phyloP scores from a whole-genome alignment of 768 basidiomycete genomes.

The Termitomyces sp. region DNA sequence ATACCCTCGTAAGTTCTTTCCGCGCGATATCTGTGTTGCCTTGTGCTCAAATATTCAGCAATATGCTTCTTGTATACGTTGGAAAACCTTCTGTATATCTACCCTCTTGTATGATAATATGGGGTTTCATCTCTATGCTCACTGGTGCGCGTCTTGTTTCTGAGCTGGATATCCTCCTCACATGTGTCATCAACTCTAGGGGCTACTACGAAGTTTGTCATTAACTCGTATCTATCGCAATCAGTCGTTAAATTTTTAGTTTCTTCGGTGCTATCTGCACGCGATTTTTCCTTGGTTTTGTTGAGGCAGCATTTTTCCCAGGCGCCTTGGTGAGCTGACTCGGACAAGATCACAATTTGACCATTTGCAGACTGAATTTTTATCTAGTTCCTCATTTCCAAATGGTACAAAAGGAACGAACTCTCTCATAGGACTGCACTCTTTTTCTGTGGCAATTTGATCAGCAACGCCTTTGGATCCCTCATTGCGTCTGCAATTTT shows the following conservation, averaged over 20 bases:
- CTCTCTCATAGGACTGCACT: slow-evolving; percentile 71
- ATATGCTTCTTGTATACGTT: slow-evolving; percentile 71
- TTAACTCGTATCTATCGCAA: not conserved
- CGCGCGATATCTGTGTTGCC: not conserved
- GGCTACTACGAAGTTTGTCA: slow-evolving; percentile 33
- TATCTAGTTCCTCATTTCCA: slow-evolving; percentile 55
- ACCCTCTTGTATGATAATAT: slow-evolving; percentile 65
- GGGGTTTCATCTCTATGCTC: slow-evolving; percentile 60
- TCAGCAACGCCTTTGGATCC: slow-evolving; percentile 84
- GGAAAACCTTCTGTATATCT: slow-evolving; percentile 69
- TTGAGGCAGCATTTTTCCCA: slow-evolving; percentile 73
- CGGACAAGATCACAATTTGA: not conserved
- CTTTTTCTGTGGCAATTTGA: slow-evolving; percentile 71
- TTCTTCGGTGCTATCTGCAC: slow-evolving; percentile 68
- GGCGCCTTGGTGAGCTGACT: slow-evolving; percentile 40
- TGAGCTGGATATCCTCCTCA: not conserved
- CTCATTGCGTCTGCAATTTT: slow-evolving; percentile 81
- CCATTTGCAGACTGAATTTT: not conserved
- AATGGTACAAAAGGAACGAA: slow-evolving; percentile 79
- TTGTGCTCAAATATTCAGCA: slow-evolving; percentile 35
- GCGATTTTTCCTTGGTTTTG: slow-evolving; percentile 76
- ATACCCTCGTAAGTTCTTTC: slow-evolving; percentile 59
- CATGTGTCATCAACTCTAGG: slow-evolving; percentile 22
- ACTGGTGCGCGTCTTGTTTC: slow-evolving; percentile 37
- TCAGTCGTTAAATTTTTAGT: slow-evolving; percentile 26